A percentile compares a stretch with the other conserved stretches of the same genome.
Conservation (phyloP, 31 red algal species). For the Asparagopsis taxiformis region DNA sequence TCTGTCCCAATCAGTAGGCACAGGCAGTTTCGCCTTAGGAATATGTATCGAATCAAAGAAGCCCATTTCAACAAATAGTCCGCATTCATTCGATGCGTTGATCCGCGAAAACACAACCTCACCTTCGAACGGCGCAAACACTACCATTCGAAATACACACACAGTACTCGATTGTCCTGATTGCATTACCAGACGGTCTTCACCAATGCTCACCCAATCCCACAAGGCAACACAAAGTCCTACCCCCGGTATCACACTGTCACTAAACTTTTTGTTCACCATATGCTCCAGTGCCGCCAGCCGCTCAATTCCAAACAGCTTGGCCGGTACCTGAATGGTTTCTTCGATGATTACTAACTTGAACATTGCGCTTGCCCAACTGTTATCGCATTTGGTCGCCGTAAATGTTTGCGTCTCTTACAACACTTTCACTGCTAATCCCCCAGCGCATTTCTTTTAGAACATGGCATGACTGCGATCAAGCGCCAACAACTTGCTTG, state of each 20-base stretch:
- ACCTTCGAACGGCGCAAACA: slow-evolving; percentile 69
- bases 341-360: slow-evolving; percentile 72
- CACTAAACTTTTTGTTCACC: slow-evolving; percentile 47
- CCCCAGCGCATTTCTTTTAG: too few relatives aligned
- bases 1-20: slow-evolving; percentile 42
- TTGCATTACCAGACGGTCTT: slow-evolving; percentile 47
- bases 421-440: too few relatives aligned
- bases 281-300: slow-evolving; percentile 32
- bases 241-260: slow-evolving; percentile 54
- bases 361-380: too few relatives aligned
- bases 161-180: slow-evolving; percentile 39
- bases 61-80: slow-evolving; percentile 39
- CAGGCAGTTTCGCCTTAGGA: slow-evolving; percentile 24
- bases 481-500: too few relatives aligned
- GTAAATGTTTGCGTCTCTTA: too few relatives aligned
- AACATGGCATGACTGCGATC: too few relatives aligned
- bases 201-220: slow-evolving; percentile 54
- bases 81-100: slow-evolving; percentile 20
- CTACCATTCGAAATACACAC: slow-evolving; percentile 64
- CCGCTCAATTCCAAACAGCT: slow-evolving; percentile 45
- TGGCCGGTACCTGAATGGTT: slow-evolving; percentile 59
- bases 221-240: slow-evolving; percentile 61
- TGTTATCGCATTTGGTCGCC: slow-evolving; percentile 1
- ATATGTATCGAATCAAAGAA: slow-evolving; percentile 72
- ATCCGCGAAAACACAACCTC: slow-evolving; percentile 61